Evolutionary conservation across 306 rosid species (phyloP).

Genomic region (Pterocarpus macrocarpus): DNA sequence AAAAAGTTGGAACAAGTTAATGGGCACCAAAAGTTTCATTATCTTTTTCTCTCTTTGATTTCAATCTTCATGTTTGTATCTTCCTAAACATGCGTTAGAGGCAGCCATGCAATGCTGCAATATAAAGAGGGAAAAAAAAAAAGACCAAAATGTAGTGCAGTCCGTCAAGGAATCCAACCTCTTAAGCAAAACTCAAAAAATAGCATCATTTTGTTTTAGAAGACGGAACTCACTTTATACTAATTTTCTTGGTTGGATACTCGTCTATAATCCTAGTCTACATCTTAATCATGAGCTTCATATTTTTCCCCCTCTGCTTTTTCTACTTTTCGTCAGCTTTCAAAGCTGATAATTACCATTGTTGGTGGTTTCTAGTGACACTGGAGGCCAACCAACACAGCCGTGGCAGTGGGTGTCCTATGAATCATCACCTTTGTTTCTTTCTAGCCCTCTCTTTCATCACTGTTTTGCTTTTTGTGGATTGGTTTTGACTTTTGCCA

Average conservation of each 20-base stretch:
- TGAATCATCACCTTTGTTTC: slow-evolving; percentile 63
- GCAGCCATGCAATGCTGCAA: slow-evolving; percentile 44
- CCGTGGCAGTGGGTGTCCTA: slow-evolving; percentile 66
- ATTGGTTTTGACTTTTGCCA: slow-evolving; percentile 48
- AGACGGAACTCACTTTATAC: slow-evolving; percentile 67
- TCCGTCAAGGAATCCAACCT: slow-evolving; percentile 65
- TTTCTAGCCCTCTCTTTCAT: slow-evolving; percentile 50
- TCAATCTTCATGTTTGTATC: slow-evolving; percentile 32
- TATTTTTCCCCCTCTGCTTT: slow-evolving; percentile 38
- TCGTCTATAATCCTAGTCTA: slow-evolving; percentile 57
- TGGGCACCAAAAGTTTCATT: slow-evolving; percentile 39
- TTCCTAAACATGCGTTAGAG: slow-evolving; percentile 33
- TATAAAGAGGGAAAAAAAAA: slow-evolving; percentile 36
- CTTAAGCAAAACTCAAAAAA: slow-evolving; percentile 59
- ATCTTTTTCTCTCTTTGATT: slow-evolving; percentile 35
- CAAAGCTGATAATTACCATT: slow-evolving; percentile 70
- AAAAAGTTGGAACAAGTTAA: slow-evolving; percentile 38
- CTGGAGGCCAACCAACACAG: slow-evolving; percentile 71
- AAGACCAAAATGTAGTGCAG: slow-evolving; percentile 47
- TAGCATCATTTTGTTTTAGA: slow-evolving; percentile 72
- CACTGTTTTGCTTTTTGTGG: slow-evolving; percentile 46
- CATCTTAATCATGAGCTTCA: slow-evolving; percentile 66
- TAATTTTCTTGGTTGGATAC: slow-evolving; percentile 62
- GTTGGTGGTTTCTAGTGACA: slow-evolving; percentile 62
- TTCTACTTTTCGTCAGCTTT: slow-evolving; percentile 52